Conservation (phyloP, 2,329 filamentous ascomycete genomes). For the Cadophora sp. region DNA sequence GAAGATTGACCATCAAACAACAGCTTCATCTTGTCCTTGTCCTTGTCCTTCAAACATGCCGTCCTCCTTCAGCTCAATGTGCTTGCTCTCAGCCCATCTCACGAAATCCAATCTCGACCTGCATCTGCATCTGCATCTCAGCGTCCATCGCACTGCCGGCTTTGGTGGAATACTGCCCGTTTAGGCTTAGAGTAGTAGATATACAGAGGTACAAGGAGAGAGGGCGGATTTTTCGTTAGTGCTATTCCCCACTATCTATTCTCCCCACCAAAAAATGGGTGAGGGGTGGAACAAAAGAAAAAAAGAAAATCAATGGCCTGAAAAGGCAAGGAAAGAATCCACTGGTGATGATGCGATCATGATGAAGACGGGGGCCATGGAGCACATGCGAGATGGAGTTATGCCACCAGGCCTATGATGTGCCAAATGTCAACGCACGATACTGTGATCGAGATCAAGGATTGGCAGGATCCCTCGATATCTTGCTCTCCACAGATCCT, state of each 20-base stretch:
- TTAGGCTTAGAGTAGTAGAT: neutral
- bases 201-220: too few species aligned
- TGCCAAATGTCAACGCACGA: neutral
- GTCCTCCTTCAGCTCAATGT: neutral
- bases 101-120: slow-evolving; percentile 12
- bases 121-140: slow-evolving; percentile 6
- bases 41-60: neutral
- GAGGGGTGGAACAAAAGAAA: neutral
- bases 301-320: neutral
- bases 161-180: neutral
- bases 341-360: neutral
- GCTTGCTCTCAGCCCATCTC: slow-evolving; percentile 6
- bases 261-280: neutral
- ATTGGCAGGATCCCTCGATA: slow-evolving; percentile 1
- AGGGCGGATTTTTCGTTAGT: neutral
- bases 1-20: neutral
- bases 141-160: neutral
- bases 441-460: neutral
- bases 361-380: neutral
- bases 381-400: neutral
- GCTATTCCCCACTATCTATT: slow-evolving; percentile 1
- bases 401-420: neutral
- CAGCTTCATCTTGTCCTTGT: neutral
- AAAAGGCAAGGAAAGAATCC: neutral
- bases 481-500: neutral